phyloP scores from a whole-genome alignment of 2,329 filamentous ascomycete genomes.

The Penicillium italicum region DNA sequence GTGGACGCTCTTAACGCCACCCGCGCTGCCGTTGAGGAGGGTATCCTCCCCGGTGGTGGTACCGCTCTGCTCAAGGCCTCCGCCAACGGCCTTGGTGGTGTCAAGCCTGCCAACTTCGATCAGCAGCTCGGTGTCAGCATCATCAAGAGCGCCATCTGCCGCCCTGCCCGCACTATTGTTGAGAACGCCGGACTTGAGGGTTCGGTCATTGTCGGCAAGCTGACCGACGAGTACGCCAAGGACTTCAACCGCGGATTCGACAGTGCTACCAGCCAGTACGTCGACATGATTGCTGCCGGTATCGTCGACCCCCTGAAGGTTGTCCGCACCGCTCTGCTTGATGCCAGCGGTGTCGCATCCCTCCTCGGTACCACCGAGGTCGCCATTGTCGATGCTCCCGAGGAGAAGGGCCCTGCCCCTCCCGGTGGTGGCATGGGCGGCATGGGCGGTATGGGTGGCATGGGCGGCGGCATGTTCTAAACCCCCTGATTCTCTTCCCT shows the following conservation, averaged over 20 bases:
- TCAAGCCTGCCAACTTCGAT: constrained; percentile 95
- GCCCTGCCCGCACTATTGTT: constrained; percentile 88
- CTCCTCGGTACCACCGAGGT: constrained; percentile 97
- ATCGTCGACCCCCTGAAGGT: constrained; percentile 99
- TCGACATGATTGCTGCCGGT: constrained; percentile 96
- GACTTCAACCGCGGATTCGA: constrained; percentile 99
- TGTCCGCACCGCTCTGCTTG: constrained; percentile 89
- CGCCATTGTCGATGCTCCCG: constrained; percentile 90
- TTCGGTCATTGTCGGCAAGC: constrained; percentile 94
- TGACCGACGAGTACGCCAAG: constrained; percentile 82
- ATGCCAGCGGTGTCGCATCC: constrained; percentile 93
- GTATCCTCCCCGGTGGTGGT: constrained; percentile 97
- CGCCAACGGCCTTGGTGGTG: constrained; percentile 73
- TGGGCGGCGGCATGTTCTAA: constrained; percentile 65
- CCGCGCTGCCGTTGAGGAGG: constrained; percentile 96
- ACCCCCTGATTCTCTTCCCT: constrained; percentile 14
- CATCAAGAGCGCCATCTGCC: constrained; percentile 96
- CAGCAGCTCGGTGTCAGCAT: constrained; percentile 98
- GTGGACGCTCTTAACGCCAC: constrained; percentile 98
- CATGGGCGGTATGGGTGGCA: constrained; percentile 60
- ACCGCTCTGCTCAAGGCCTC: constrained; percentile 97
- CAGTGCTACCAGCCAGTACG: constrained; percentile 94
- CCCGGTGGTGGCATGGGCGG: constrained; percentile 49
- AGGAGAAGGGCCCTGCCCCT: constrained; percentile 73
- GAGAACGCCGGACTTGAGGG: constrained; percentile 97